phyloP scores from a whole-genome alignment of 768 basidiomycete genomes.

The Lactarius tabidus region DNA sequence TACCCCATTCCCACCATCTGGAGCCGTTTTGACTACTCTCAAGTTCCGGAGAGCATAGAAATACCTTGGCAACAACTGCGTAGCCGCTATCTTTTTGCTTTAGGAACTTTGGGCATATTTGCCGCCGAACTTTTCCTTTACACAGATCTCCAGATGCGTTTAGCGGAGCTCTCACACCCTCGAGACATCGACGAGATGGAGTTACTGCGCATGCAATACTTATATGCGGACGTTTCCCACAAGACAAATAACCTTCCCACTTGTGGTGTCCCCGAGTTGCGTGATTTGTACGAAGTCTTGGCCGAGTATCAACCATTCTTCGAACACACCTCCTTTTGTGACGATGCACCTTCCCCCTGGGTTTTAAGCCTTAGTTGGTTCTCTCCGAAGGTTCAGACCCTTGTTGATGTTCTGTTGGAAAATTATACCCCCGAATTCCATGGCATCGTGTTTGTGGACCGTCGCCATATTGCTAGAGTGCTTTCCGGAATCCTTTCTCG shows the following conservation, averaged over 20 bases:
- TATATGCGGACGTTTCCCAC: conserved; percentile 5
- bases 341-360: conserved; percentile 39
- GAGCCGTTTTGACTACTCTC: conserved; percentile 44
- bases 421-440: conserved; percentile 60
- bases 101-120: conserved; percentile 65
- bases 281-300: conserved; percentile 48
- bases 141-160: conserved; percentile 51
- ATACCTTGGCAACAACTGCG: conserved; percentile 59
- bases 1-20: conserved; percentile 57
- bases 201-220: conserved; percentile 24
- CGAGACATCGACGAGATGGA: conserved; percentile 30
- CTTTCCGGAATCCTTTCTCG: conserved; percentile 61
- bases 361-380: conserved; percentile 50
- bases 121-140: conserved; percentile 71
- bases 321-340: conserved; percentile 33
- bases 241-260: background rate
- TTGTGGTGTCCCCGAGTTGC: conserved; percentile 13
- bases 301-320: conserved; percentile 41
- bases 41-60: conserved; percentile 34
- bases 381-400: conserved; percentile 63
- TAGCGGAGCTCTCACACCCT: conserved; percentile 38
- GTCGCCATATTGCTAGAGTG: conserved; percentile 72
- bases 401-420: conserved; percentile 57
- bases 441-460: conserved; percentile 83
- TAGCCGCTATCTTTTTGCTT: conserved; percentile 57